A percentile compares a stretch with the other conserved stretches of the same genome.
Conservation (phyloP, 768 basidiomycete species). For the Lentinus brumalis region DNA sequence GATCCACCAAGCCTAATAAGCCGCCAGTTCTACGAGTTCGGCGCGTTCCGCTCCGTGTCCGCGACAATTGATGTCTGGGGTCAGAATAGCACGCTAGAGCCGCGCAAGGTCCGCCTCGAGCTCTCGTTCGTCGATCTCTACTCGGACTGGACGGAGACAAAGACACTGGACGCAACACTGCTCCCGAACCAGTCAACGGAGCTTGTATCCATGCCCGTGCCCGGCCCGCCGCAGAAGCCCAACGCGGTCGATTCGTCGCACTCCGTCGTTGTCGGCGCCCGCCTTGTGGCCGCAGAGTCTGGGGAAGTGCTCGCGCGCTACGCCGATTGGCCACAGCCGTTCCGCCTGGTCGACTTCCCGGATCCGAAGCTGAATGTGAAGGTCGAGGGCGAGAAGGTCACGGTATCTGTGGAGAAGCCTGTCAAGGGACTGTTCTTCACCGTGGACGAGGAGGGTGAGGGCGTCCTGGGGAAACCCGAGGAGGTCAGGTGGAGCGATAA, state of each 20-base stretch:
- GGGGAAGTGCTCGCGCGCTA: slow-evolving; percentile 65
- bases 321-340: slow-evolving; percentile 62
- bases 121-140: slow-evolving; percentile 60
- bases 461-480: slow-evolving; percentile 24
- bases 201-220: slow-evolving; percentile 32
- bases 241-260: slow-evolving; percentile 23
- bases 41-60: slow-evolving; percentile 64
- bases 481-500: slow-evolving; percentile 76
- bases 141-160: slow-evolving; percentile 37
- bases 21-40: slow-evolving; percentile 39
- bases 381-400: slow-evolving; percentile 54
- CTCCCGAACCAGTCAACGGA: slow-evolving; percentile 45
- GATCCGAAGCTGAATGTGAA: slow-evolving; percentile 27
- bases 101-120: slow-evolving; percentile 60
- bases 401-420: slow-evolving; percentile 55
- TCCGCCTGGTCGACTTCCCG: slow-evolving; percentile 32
- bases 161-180: slow-evolving; percentile 27
- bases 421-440: slow-evolving; percentile 86
- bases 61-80: slow-evolving; percentile 82
- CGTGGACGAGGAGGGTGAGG: slow-evolving; percentile 48
- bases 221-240: slow-evolving; percentile 22
- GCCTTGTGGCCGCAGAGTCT: slow-evolving; percentile 52
- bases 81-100: slow-evolving; percentile 68
- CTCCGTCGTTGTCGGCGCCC: slow-evolving; percentile 67
- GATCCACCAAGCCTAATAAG: neutral